phyloP scores from a whole-genome alignment of 2,329 filamentous ascomycete genomes.

The Clonostachys solani region DNA sequence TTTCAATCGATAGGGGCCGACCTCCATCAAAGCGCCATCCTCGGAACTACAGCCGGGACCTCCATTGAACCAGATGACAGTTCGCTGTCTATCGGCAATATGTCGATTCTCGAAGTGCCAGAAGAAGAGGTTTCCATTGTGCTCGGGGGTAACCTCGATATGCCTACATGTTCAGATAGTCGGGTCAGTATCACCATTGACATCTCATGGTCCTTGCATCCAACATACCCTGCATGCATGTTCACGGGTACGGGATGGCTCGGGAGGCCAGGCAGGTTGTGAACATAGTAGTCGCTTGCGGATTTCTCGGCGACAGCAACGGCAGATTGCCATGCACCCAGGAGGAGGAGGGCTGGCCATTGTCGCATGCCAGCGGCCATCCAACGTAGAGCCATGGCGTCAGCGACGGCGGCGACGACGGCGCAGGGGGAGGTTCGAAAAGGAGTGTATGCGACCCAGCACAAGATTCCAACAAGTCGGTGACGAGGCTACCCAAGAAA shows the following conservation, averaged over 20 bases:
- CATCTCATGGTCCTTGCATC: neutral
- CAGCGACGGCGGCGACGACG: neutral
- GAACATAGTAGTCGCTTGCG: conserved; percentile 82
- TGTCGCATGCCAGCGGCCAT: conserved; percentile 12
- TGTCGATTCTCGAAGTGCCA: conserved; percentile 97
- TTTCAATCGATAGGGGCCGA: conserved; percentile 86
- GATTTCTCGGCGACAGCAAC: conserved; percentile 20
- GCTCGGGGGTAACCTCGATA: conserved; percentile 79
- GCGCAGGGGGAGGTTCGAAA: neutral
- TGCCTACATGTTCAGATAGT: conserved; percentile 53
- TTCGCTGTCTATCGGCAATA: conserved; percentile 86
- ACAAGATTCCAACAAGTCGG: neutral
- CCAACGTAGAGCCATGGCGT: conserved; percentile 16
- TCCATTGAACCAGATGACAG: conserved; percentile 95
- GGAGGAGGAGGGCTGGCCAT: conserved; percentile 23
- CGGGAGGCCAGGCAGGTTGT: conserved; percentile 79
- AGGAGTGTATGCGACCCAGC: neutral
- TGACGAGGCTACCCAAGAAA: neutral
- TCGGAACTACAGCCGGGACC: conserved; percentile 96
- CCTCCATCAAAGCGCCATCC: conserved; percentile 93
- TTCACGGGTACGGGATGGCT: conserved; percentile 69
- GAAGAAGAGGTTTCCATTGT: conserved; percentile 95
- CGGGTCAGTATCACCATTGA: conserved; percentile 11
- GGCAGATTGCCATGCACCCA: conserved; percentile 34
- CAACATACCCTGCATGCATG: conserved; percentile 93